Evolutionary conservation across 257 asterid species (phyloP), one percentile per base, ranked within the genome.

Genomic region (Verbascum thapsus): DNA sequence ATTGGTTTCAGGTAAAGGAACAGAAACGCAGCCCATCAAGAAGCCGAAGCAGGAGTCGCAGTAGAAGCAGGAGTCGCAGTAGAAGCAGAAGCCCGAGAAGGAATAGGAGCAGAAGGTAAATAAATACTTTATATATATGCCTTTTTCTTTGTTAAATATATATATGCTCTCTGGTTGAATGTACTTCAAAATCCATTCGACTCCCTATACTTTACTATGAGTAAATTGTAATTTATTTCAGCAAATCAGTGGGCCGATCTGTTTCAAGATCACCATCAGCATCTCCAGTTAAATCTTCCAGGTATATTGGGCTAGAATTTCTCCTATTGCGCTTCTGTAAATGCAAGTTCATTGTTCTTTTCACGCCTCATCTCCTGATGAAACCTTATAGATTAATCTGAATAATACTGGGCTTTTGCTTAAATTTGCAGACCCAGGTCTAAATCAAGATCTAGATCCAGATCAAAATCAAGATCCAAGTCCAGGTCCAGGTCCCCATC

Each of bases 11-110:
- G 99, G 99, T 94, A 0, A 90, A 74, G 80, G 91, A 83, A 61
- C 71, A 79, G 82, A 85, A 80, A 75, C 81, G 91, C 69, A 81
- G 81, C 65, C 83, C 96, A 56, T 84, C 94, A 44, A 86, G 97
- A 63, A 90, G 99, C 87, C 82, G 90, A 10, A 87, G 96, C 42
- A 83, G 95, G 81, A n/a, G n/a, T n/a, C n/a, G n/a, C n/a, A n/a
- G n/a, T n/a, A n/a, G n/a, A n/a, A n/a, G n/a, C n/a, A n/a, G n/a
- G n/a, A 88, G 96, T 63, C 81, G 94, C 65, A 83, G 97, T 69
- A 81, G 97, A 76, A 88, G 98, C 90, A 78, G 96, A 75, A 83
- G 91, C 64, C 99, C 97, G 10, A 26, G 32, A 26, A 26, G 32
- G 5, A 26, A 26, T 26, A 83, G 80, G 73, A 89, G 83, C 78